Evolutionary conservation across 2,329 filamentous ascomycete species (phyloP), one percentile per base, ranked within the genome.

Genomic region (Incumbomyces delicatus): DNA sequence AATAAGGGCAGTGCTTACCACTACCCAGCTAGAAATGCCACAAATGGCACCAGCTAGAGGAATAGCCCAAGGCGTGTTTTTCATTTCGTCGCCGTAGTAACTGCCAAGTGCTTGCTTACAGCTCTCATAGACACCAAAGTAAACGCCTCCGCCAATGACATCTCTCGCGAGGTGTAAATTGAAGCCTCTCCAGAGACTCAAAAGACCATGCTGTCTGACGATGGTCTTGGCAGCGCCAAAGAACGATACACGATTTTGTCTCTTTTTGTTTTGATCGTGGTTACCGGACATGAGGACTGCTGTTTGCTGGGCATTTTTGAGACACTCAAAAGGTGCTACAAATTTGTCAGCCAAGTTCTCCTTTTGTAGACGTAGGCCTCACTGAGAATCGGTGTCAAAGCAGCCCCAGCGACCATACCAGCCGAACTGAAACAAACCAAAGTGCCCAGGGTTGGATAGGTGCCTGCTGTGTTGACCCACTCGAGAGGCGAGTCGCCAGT

Each of bases 251-350:
- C 68, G 63, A 40, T 42, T 42, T 29, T 29, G 31, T 11, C 32
- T 29, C 41, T 33, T 41, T 12, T 33, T 32, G 27, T 31, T 42
- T 20, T 41, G 44, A 14, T 51, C 40, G 20, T 38, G 36, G 30
- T 49, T 37, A 18, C 48, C 43, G 7, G 66, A 63, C 50, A 72
- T 66, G 39, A 72, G 56, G 30, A 72, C 68, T 1, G 69, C 71
- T 7, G 69, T 70, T 53, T 72, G 69, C 13, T 70, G 67, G 4
- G 70, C 69, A 47, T 72, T 72, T 54, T 72, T 72, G 41, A 69
- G 65, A 30, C 71, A 56, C 58, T 72, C 69, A 44, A 72, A 69
- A 1, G 69, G 69, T 49, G 68, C 68, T 70, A 42, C 3, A 20
- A 22, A 36, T 16, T 7, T 29, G 42, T 45, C 27, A 44, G 17